Evolutionary conservation across 2,329 filamentous ascomycete genomes (phyloP).

Genomic region (Aspergillus viridinutans): DNA sequence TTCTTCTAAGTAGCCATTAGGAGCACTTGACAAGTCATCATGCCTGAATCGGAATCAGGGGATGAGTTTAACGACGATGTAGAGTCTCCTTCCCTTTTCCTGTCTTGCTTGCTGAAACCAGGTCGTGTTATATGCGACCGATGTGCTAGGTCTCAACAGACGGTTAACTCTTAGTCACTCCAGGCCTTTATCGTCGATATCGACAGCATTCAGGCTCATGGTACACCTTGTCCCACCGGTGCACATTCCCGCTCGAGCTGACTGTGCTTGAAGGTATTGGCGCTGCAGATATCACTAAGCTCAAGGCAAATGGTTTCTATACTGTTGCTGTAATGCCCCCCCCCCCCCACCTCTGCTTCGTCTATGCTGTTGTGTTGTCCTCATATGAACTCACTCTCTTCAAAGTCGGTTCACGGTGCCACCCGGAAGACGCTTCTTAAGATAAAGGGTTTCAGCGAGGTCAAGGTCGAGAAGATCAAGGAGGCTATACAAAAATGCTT

Average conservation of each 20-base stretch:
- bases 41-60: conserved; percentile 51
- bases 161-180: conserved; percentile 10
- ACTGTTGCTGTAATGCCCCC: conserved; percentile 56
- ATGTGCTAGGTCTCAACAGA: background rate
- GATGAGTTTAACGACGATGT: conserved; percentile 53
- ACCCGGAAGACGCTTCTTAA: conserved; percentile 59
- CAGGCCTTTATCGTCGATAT: conserved; percentile 61
- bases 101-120: background rate
- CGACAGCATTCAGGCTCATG: conserved; percentile 62
- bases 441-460: conserved; percentile 67
- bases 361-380: background rate
- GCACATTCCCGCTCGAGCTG: background rate
- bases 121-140: background rate
- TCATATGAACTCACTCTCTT: background rate
- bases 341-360: background rate
- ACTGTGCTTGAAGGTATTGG: conserved; percentile 49
- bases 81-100: conserved; percentile 3
- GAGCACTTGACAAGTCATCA: conserved; percentile 20
- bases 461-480: conserved; percentile 68
- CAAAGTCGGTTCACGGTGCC: conserved; percentile 56
- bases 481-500: conserved; percentile 61
- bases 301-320: conserved; percentile 60
- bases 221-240: conserved; percentile 27
- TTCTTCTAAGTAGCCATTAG: background rate
- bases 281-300: conserved; percentile 61